These are phyloP conservation scores for Haematococcus lacustris DNA, from an alignment of 139 green algal genomes.

Conservation along the genomic window DNA sequence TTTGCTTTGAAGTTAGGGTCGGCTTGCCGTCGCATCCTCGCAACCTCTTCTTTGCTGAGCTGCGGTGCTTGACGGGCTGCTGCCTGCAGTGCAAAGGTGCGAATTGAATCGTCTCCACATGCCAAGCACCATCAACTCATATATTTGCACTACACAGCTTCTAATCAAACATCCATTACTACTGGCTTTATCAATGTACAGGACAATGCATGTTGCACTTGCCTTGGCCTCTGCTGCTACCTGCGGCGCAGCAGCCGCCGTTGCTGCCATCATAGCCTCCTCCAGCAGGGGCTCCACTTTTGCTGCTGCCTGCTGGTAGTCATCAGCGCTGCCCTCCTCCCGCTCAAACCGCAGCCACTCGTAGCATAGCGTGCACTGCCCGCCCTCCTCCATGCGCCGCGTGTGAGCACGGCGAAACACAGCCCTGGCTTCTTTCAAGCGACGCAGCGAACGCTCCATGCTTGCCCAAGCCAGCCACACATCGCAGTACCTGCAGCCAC, in stretches of 20 bases:
- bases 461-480: conserved; percentile 53
- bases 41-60: conserved; percentile 54
- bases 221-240: conserved; percentile 36
- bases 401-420: conserved; percentile 56
- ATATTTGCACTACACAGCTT: neutral
- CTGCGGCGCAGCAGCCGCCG: conserved; percentile 18
- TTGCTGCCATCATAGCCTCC: conserved; percentile 36
- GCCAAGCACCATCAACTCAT: neutral
- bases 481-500: conserved; percentile 29
- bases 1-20: conserved; percentile 76
- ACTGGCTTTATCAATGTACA: neutral
- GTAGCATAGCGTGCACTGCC: conserved; percentile 48
- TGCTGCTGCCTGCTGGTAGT: conserved; percentile 35
- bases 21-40: conserved; percentile 42
- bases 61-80: conserved; percentile 46
- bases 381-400: conserved; percentile 39
- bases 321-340: conserved; percentile 63
- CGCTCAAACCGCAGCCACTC: conserved; percentile 80
- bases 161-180: neutral
- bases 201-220: neutral
- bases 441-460: conserved; percentile 44
- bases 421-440: conserved; percentile 27
- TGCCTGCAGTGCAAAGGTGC: conserved; percentile 22
- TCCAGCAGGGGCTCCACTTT: conserved; percentile 59
- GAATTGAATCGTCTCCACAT: neutral